Base-by-base conservation (phyloP, 106 monocot species). In the Dioscorea alata region DNA sequence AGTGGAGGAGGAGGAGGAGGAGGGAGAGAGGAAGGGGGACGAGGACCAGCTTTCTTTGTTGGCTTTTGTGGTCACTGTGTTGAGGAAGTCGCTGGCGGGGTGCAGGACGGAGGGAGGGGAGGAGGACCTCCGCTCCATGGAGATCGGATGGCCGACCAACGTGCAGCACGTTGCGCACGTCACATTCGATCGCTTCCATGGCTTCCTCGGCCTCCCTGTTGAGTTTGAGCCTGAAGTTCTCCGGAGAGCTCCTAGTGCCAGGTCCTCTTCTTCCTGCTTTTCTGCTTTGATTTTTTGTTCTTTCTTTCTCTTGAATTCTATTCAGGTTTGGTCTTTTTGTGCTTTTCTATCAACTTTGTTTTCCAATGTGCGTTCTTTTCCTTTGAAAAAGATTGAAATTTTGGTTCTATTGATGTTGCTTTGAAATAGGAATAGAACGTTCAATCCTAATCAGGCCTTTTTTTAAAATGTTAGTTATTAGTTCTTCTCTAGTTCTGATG, bases 81-180 rank as follows among this genome's bases (percentile, higher is more conserved):
- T 87, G 50, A 77, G 78, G 75, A 84, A 78, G 70, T 79, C 82
- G 13, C 49, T 83, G 63, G 59, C 70, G 13, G 77, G 78, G 28
- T 84, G 84, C 77, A 82, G 75, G 70, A 76, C 79, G 60, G 82
- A 84, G 71, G 75, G 49, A 48, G 81, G 67, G 25, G 83, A 85
- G 65, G 78, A 62, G 33, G 69, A 66, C 49, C 68, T 75, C 8
- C 25, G 16, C 57, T 57, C 69, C 19, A 89, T 93, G 93, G 93
- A 93, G 84, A 93, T 93, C 67, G 90, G 90, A 28, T 84, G 74
- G 81, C 93, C 93, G 10, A 93, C 89, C 6, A 73, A 93, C 21
- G 93, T 93, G 23, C 81, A 77, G 21, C 93, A 93, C 75, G 82
- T 93, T 6, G 89, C 93, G 20, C 93, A 93, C 48, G 93, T 93